Conservation (phyloP, 352 stramenopile species). For the Phytophthora pluvialis region DNA sequence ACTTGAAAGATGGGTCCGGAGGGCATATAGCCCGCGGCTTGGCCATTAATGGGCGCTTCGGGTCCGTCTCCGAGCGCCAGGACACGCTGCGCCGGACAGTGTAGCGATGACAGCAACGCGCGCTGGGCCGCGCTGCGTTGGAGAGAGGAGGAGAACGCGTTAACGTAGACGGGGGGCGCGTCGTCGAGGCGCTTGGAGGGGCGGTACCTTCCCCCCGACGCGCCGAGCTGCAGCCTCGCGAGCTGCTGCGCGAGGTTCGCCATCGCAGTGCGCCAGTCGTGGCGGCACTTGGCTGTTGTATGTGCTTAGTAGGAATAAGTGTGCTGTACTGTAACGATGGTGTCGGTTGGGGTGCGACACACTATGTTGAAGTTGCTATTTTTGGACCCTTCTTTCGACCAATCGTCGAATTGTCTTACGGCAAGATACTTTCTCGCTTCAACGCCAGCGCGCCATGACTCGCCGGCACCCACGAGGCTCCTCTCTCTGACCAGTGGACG, state of each 20-base stretch:
- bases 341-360: background rate
- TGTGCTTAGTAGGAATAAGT: background rate
- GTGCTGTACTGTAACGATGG: slow-evolving; percentile 11
- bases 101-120: slow-evolving; percentile 43
- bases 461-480: background rate
- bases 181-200: slow-evolving; percentile 20
- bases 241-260: slow-evolving; percentile 44
- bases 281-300: slow-evolving; percentile 17
- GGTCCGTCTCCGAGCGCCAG: slow-evolving; percentile 18
- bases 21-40: slow-evolving; percentile 13
- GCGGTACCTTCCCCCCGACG: slow-evolving; percentile 24
- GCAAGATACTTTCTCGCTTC: slow-evolving; percentile 29
- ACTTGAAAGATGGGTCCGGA: slow-evolving; percentile 61
- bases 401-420: slow-evolving; percentile 16
- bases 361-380: slow-evolving; percentile 32
- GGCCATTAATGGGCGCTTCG: slow-evolving; percentile 17
- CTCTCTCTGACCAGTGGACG: slow-evolving; percentile 13
- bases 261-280: slow-evolving; percentile 17
- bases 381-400: slow-evolving; percentile 15
- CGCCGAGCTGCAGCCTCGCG: slow-evolving; percentile 48
- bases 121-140: slow-evolving; percentile 30
- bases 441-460: slow-evolving; percentile 9
- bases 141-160: slow-evolving; percentile 21
- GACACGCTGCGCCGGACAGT: slow-evolving; percentile 36
- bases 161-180: slow-evolving; percentile 8